Percentiles rank a stretch among this genome's conserved stretches.
Evolutionary conservation across 2,329 filamentous ascomycete genomes (phyloP).

Genomic region (Calonectria leucothoes): DNA sequence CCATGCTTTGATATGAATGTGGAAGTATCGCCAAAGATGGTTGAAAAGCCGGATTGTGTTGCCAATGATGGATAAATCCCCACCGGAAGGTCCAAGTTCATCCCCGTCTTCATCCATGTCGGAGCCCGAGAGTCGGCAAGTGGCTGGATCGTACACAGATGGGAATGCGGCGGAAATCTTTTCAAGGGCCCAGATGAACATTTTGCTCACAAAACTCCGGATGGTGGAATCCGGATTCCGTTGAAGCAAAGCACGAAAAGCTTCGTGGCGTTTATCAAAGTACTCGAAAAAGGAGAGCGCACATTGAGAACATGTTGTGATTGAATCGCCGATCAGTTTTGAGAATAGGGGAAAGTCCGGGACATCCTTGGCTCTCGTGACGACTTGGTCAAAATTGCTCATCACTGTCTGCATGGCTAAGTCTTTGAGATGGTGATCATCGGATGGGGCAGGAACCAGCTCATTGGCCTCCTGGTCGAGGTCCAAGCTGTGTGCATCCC

Average conservation of each 20-base stretch:
- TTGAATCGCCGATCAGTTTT: conserved; percentile 59
- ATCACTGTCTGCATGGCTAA: conserved; percentile 67
- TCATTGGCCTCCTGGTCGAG: conserved; percentile 14
- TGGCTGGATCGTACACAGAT: conserved; percentile 55
- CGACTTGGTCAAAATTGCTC: conserved; percentile 80
- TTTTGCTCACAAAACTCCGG: conserved; percentile 62
- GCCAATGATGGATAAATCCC: conserved; percentile 45
- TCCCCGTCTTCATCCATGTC: conserved; percentile 47
- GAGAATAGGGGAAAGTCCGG: conserved; percentile 71
- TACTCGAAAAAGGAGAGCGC: conserved; percentile 71
- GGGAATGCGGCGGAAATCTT: conserved; percentile 63
- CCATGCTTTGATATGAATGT: conserved; percentile 74
- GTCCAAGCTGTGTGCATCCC: not conserved
- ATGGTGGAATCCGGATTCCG: conserved; percentile 67
- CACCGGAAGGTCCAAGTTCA: conserved; percentile 10
- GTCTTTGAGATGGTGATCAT: conserved; percentile 52
- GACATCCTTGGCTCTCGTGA: conserved; percentile 76
- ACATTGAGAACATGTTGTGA: conserved; percentile 62
- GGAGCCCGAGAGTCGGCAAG: conserved; percentile 15
- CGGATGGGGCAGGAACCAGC: conserved; percentile 13
- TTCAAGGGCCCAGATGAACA: conserved; percentile 64
- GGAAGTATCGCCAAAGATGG: conserved; percentile 71
- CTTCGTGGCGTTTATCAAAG: conserved; percentile 64
- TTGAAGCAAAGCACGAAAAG: conserved; percentile 74
- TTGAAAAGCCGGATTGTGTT: conserved; percentile 61